Percentiles rank a stretch among this genome's conserved stretches.
These are phyloP conservation scores for Athelia psychrophila DNA, from an alignment of 1,284 basidiomycete species.

Conservation along the genomic window DNA sequence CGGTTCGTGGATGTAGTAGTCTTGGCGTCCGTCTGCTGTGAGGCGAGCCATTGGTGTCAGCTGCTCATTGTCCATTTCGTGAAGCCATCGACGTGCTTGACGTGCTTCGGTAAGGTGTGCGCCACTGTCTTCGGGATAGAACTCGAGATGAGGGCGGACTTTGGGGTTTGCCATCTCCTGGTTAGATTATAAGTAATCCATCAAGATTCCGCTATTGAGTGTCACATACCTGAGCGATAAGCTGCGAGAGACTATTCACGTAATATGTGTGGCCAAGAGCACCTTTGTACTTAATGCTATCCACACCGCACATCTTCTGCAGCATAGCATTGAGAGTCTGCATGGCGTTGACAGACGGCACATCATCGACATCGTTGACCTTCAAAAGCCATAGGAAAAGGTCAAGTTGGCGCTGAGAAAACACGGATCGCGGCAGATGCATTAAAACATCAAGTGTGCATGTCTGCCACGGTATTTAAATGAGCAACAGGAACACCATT, in stretches of 20 bases:
- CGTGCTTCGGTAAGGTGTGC: constrained; percentile 4
- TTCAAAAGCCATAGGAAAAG: constrained; percentile 29
- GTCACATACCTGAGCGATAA: constrained; percentile 27
- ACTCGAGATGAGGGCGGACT: constrained; percentile 7
- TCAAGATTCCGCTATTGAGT: not conserved
- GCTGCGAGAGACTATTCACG: constrained; percentile 26
- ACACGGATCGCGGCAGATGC: constrained; percentile 32
- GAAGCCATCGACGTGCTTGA: constrained; percentile 8
- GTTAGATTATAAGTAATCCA: not conserved
- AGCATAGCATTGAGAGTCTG: constrained; percentile 20
- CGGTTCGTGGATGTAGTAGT: constrained; percentile 31
- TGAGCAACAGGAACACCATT: not conserved
- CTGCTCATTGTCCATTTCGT: constrained; percentile 5
- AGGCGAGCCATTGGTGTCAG: constrained; percentile 8
- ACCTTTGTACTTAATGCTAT: constrained; percentile 26
- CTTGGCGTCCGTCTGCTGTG: constrained; percentile 9
- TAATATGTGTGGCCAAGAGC: constrained; percentile 31
- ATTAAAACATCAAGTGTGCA: constrained; percentile 31
- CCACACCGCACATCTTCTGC: constrained; percentile 28
- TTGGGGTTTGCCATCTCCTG: constrained; percentile 29
- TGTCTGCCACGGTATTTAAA: constrained; percentile 15
- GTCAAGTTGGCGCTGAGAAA: constrained; percentile 29
- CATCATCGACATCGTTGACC: constrained; percentile 23
- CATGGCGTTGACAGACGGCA: constrained; percentile 25
- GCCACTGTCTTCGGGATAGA: constrained; percentile 11